phyloP scores from a whole-genome alignment of 352 stramenopile genomes.

The Globisporangium splendens region DNA sequence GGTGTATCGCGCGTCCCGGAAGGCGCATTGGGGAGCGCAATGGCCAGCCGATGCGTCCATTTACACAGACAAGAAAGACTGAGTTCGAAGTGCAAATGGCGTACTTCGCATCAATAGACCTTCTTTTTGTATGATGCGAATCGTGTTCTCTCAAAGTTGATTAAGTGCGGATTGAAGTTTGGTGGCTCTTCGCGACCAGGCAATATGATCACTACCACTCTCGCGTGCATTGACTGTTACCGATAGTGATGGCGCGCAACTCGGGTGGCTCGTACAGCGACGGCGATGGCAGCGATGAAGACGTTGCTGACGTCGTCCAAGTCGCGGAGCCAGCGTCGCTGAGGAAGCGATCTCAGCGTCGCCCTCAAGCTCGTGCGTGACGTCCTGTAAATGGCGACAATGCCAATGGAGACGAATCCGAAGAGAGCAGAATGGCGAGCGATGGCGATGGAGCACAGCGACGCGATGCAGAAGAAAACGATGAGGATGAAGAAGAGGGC shows the following conservation, averaged over 20 bases:
- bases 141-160: background rate
- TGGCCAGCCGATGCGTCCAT: constrained; percentile 70
- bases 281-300: background rate
- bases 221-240: no score
- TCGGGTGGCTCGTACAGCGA: background rate
- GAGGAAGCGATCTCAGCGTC: background rate
- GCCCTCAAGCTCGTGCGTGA: background rate
- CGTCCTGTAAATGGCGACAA: background rate
- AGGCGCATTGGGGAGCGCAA: constrained; percentile 75
- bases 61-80: constrained; percentile 47
- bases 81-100: background rate
- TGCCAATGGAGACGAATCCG: background rate
- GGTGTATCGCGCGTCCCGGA: constrained; percentile 77
- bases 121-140: background rate
- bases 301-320: constrained; percentile 1
- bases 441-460: background rate
- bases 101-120: background rate
- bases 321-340: background rate
- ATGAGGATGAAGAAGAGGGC: constrained; percentile 3
- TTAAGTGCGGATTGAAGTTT: background rate
- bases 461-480: background rate
- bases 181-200: constrained; percentile 1
- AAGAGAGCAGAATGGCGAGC: background rate
- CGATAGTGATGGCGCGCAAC: background rate
- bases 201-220: background rate